A percentile compares a stretch with the other conserved stretches of the same genome.
These are phyloP conservation scores for Hyaloperonospora brassicae DNA, from an alignment of 352 stramenopile species.

Conservation along the genomic window DNA sequence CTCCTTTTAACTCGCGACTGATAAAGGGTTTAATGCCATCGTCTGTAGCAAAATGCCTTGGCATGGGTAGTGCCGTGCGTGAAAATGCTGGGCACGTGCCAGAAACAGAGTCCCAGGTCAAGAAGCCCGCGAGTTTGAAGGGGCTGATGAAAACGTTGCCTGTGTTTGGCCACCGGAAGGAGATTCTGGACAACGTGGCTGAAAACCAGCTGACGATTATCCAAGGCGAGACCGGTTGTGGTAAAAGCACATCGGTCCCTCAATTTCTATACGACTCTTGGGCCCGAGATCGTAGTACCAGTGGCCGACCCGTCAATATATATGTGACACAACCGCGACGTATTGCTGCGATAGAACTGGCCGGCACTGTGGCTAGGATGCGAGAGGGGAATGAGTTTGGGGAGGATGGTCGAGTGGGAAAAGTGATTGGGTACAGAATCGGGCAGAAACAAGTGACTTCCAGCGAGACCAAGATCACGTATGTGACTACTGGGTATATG, in stretches of 20 bases:
- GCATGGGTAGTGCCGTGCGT: constrained; percentile 20
- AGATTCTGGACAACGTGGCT: constrained; percentile 79
- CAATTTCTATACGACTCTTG: constrained; percentile 87
- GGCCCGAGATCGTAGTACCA: constrained; percentile 22
- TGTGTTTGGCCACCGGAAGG: constrained; percentile 80
- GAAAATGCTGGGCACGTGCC: constrained; percentile 12
- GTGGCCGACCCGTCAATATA: constrained; percentile 80
- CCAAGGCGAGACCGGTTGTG: constrained; percentile 91
- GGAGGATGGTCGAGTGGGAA: constrained; percentile 52
- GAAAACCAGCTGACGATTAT: constrained; percentile 88
- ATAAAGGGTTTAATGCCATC: constrained; percentile 35
- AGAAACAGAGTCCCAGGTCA: constrained; percentile 5
- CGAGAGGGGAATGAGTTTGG: constrained; percentile 66
- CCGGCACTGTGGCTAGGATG: constrained; percentile 90
- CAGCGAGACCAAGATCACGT: constrained; percentile 89
- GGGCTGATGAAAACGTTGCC: constrained; percentile 71
- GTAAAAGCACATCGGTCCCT: constrained; percentile 94
- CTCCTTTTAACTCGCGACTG: constrained; percentile 8
- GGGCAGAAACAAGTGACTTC: constrained; percentile 89
- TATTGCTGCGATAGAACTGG: constrained; percentile 87
- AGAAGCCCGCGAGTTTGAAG: constrained; percentile 28
- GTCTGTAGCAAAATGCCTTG: constrained; percentile 32
- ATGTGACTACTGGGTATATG: constrained; percentile 96
- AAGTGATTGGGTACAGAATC: constrained; percentile 73
- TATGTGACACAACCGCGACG: constrained; percentile 93